These are phyloP conservation scores for Ophiocordyceps sinensis DNA, from an alignment of 2,329 filamentous ascomycete genomes.

Conservation along the genomic window DNA sequence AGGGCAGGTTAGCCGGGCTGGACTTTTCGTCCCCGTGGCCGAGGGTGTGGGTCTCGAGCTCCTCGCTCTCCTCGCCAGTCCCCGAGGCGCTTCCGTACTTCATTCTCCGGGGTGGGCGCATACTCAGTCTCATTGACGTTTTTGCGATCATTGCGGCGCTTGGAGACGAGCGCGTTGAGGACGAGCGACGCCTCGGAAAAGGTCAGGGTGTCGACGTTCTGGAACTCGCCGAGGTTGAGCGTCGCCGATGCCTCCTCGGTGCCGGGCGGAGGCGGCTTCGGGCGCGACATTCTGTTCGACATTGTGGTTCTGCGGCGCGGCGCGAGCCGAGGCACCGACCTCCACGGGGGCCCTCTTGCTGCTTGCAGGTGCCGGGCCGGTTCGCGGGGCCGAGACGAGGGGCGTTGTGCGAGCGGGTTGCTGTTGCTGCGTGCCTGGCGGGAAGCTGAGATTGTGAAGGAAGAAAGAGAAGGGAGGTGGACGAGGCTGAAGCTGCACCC, in stretches of 20 bases:
- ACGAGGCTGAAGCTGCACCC: neutral
- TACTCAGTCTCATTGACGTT: conserved; percentile 77
- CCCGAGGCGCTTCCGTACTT: no score
- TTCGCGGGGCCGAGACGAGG: no score
- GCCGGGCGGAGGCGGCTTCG: conserved; percentile 53
- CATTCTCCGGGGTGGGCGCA: conserved; percentile 16
- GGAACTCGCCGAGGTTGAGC: conserved; percentile 85
- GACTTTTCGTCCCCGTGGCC: neutral
- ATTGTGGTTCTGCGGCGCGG: conserved; percentile 10
- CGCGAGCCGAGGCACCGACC: neutral
- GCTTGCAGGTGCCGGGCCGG: no score
- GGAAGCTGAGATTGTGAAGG: no score
- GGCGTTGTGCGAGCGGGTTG: no score
- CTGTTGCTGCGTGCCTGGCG: no score
- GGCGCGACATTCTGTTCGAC: conserved; percentile 41
- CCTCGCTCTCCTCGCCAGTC: neutral
- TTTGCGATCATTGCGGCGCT: conserved; percentile 65
- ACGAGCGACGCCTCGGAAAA: conserved; percentile 85
- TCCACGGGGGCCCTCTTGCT: neutral
- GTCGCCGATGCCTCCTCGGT: conserved; percentile 78
- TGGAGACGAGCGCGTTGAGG: conserved; percentile 75
- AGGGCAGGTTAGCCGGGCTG: conserved; percentile 2
- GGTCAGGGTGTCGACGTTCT: conserved; percentile 80
- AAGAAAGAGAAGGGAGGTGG: neutral
- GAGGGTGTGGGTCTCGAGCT: neutral